Evolutionary conservation across 306 rosid genomes (phyloP), one percentile per base, ranked within the genome.

Genomic region (Cucurbita moschata): DNA sequence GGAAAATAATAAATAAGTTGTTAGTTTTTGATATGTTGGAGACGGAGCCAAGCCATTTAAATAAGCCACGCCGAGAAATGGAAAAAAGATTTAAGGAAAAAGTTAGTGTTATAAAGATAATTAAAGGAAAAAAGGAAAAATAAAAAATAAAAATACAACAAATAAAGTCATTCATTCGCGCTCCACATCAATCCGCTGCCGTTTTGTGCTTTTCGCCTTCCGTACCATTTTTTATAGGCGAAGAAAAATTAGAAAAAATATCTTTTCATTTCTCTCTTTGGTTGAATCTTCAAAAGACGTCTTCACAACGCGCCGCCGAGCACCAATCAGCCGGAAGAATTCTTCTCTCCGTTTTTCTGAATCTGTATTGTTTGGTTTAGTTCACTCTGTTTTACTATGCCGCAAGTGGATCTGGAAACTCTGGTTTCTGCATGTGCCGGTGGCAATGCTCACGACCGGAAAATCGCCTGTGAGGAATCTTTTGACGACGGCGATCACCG

Each of bases 401-500:
- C 99, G 70, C 97, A 87, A 79, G 87, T 90, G 38, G 97, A 92
- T 81, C 83, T 92, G 44, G 98, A 93, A 76, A 82, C 85, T 40
- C 75, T 93, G 47, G 97, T 89, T 47, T 78, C 91, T n/a, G 88
- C 88, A 51, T 85, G 90, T 40, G 85, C 96, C 63, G 97, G 89
- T 12, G 86, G 83, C 35, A 71, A 85, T 11, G 13, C 79, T 30
- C 71, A 62, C 62, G 98, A 90, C 73, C 78, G 92, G 57, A 91
- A 87, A 79, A 73, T 91, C 61, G 72, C 78, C 58, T 75, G 78
- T 18, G 78, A 75, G 40, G 62, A 75, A 75, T 23, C 78, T 26
- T 21, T 62, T 1, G 60, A 18, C 12, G 72, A 49, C 6, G 61
- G 50, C 1, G 71, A 61, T 47, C 60, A 1, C 8, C 64, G 15